Evolutionary conservation across 495 filamentous ascomycete genomes (phyloP), one percentile per base, ranked within the genome.

Genomic region (Ramalina intermedia): DNA sequence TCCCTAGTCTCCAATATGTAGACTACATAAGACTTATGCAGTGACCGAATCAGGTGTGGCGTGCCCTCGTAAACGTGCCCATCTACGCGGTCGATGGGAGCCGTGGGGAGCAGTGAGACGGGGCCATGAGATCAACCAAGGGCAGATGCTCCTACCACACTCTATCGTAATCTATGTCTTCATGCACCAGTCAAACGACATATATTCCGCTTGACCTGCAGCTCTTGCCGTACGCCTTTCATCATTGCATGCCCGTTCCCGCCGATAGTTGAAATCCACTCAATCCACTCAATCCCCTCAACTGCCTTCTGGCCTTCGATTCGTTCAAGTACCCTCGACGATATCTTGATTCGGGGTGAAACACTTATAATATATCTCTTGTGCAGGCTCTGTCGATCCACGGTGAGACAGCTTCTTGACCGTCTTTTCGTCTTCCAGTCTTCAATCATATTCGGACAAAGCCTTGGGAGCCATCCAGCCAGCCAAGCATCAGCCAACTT

Each of bases 251-350:
- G 47, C 26, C 36, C 41, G 44, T 24, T 52, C 50, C 50, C 50
- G 50, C 46, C 1, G 35, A 42, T 52, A 42, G 43, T 41, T 41
- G 39, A 41, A 23, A 41, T 18, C 17, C 17, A 41, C 39, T 18
- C 17, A 23, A 23, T 62, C 57, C 54, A 55, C 50, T 9, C 37
- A 40, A 23, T 62, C 57, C 54, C 53, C 50, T 9, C 37, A 2
- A 12, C 17, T 18, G 2, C 39, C 20, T 13, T 18, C 29, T 42
- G n/a, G 40, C 41, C 47, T 41, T 33, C 46, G n/a, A 33, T 21
- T 41, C 26, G 29, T 33, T 7, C 29, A 33, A 33, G 6, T 24
- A 33, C 29, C 12, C 29, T 13, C 29, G 29, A 33, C 12, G 29
- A 11, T 33, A 33, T 33, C 29, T 33, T 9, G 29, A 33, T 33